Evolutionary conservation across 2,329 filamentous ascomycete genomes (phyloP).

Genomic region (Fusarium tanahbumbuense): DNA sequence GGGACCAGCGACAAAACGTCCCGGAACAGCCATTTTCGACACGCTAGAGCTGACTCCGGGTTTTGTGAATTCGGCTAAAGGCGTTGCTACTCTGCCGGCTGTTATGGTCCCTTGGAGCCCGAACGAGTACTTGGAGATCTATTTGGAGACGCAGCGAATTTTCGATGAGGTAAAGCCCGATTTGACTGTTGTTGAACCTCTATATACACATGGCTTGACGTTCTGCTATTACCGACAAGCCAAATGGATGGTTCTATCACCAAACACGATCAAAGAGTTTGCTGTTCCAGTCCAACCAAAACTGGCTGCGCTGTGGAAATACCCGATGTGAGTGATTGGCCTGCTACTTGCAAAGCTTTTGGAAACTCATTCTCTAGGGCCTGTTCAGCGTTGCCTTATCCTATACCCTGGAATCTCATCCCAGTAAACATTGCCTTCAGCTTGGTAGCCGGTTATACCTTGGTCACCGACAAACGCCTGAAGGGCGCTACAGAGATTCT

Average conservation of each 20-base stretch:
- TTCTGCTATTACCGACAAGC: neutral
- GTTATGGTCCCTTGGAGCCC: slow-evolving; percentile 1
- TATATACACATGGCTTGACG: neutral
- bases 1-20: neutral
- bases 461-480: neutral
- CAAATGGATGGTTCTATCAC: neutral
- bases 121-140: neutral
- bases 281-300: neutral
- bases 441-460: neutral
- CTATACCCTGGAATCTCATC: neutral
- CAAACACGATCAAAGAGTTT: neutral
- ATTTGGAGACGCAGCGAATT: neutral
- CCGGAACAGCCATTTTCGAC: neutral
- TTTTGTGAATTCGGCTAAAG: neutral
- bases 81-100: neutral
- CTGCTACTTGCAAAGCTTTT: accelerated
- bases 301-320: neutral
- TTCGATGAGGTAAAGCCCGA: neutral
- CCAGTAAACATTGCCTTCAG: neutral
- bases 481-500: neutral
- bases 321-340: neutral
- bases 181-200: neutral
- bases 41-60: neutral
- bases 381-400: neutral
- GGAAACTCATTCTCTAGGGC: neutral